A percentile compares a stretch with the other conserved stretches of the same genome.
These are phyloP conservation scores for Scutellaria galericulata DNA, from an alignment of 257 asterid species.

Conservation along the genomic window DNA sequence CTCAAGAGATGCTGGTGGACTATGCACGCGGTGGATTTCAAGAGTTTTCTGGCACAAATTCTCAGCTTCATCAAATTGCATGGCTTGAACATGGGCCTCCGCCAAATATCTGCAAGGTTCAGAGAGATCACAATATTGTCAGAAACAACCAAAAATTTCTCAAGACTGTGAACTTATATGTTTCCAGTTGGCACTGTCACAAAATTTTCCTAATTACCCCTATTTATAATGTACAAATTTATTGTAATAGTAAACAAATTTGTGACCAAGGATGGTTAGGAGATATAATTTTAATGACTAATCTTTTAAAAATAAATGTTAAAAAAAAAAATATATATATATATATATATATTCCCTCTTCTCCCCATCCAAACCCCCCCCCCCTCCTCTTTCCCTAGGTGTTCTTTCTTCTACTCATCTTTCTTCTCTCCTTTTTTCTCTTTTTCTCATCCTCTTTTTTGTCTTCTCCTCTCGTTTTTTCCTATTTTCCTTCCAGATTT, in stretches of 20 bases:
- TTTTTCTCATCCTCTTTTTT: no score
- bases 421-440: no score
- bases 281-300: no score
- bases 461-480: no score
- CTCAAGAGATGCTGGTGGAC: slow-evolving; percentile 99
- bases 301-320: no score
- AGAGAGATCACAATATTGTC: slow-evolving; percentile 17
- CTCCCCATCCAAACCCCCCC: no score
- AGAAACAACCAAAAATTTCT: slow-evolving; percentile 17
- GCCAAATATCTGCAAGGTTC: slow-evolving; percentile 76
- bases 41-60: slow-evolving; percentile 83
- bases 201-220: not conserved
- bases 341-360: no score
- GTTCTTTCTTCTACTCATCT: no score
- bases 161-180: not conserved
- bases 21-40: slow-evolving; percentile 95
- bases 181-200: not conserved
- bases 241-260: not conserved
- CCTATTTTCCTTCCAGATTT: no score
- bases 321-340: no score
- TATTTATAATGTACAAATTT: not conserved
- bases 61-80: slow-evolving; percentile 97
- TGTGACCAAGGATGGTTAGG: not conserved
- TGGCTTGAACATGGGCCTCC: slow-evolving; percentile 97
- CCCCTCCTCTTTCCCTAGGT: no score